These are phyloP conservation scores for Ophiostoma ulmi DNA, from an alignment of 2,329 filamentous ascomycete species.

Conservation along the genomic window DNA sequence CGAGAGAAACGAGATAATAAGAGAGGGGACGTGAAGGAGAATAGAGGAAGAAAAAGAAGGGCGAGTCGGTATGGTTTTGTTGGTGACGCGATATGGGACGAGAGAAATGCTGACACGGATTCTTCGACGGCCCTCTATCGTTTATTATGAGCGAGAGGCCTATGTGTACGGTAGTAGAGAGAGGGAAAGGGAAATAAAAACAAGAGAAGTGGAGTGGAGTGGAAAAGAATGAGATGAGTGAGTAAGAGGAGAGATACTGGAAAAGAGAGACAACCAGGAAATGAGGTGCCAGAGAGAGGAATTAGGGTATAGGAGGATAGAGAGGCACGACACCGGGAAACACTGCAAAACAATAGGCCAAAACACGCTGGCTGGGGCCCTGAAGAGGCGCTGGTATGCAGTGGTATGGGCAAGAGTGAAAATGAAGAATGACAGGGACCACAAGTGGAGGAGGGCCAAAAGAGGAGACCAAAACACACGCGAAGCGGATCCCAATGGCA, in stretches of 20 bases:
- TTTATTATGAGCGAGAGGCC: conserved; percentile 14
- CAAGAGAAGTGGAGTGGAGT: conserved; percentile 11
- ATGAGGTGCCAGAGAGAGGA: conserved; percentile 9
- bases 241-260: background rate
- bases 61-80: conserved; percentile 9
- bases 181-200: conserved; percentile 13
- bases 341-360: conserved; percentile 3
- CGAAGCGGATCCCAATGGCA: conserved; percentile 20
- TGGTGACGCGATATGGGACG: conserved; percentile 7
- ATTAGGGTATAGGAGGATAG: conserved; percentile 6
- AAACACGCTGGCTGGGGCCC: conserved; percentile 21
- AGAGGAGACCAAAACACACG: conserved; percentile 21
- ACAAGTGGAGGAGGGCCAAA: conserved; percentile 15
- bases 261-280: conserved; percentile 6
- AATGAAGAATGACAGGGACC: conserved; percentile 23
- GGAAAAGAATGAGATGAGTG: background rate
- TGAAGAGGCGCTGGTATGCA: conserved; percentile 22
- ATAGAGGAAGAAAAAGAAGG: background rate
- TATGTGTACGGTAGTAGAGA: background rate
- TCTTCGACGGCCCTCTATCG: conserved; percentile 2
- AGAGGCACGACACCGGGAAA: conserved; percentile 11
- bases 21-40: background rate
- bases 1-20: background rate
- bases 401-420: background rate
- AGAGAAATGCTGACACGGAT: background rate